Conservation (phyloP, 768 basidiomycete genomes). For the Termitomyces sp. region DNA sequence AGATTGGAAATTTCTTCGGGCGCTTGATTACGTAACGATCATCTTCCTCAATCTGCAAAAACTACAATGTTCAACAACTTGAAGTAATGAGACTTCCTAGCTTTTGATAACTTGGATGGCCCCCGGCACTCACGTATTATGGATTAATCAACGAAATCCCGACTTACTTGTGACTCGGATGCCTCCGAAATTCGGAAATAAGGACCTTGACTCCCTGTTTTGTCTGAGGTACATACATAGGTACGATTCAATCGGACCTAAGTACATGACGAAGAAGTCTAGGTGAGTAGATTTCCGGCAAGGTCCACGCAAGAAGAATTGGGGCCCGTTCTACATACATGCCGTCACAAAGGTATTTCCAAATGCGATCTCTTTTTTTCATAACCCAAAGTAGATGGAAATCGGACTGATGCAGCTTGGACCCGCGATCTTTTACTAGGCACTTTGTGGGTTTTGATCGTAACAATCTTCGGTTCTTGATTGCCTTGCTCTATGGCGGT, state of each 20-base stretch:
- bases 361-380: too few species aligned
- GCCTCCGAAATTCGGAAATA: background rate
- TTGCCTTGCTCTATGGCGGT: background rate
- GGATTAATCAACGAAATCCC: background rate
- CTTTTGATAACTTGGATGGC: background rate
- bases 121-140: background rate
- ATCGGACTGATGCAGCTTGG: background rate
- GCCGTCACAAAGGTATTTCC: too few species aligned
- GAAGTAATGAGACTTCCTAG: background rate
- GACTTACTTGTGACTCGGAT: background rate
- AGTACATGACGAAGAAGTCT: too few species aligned
- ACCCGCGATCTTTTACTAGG: background rate
- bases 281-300: too few species aligned
- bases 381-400: too few species aligned
- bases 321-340: too few species aligned
- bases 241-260: background rate
- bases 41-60: background rate
- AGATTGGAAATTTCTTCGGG: background rate
- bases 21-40: background rate
- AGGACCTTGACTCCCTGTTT: background rate
- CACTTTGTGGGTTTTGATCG: background rate
- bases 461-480: background rate
- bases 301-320: too few species aligned
- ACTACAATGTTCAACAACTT: too few species aligned
- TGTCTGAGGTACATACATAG: background rate